Evolutionary conservation across 1,284 basidiomycete species (phyloP).

Genomic region (Leucoagaricus sp.): DNA sequence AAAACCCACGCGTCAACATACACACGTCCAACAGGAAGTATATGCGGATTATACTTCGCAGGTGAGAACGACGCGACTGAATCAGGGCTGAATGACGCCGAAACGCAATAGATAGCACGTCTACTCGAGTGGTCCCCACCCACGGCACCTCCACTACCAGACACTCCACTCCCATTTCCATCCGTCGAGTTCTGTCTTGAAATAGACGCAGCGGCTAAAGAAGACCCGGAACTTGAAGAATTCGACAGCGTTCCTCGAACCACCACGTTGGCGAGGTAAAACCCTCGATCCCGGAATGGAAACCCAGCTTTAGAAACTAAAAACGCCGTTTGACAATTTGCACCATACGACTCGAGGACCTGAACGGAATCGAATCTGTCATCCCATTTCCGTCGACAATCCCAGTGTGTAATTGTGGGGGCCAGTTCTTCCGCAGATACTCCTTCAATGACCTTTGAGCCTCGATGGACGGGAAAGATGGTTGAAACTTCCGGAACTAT

Average conservation of each 20-base stretch:
- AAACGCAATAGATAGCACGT: constrained; percentile 74
- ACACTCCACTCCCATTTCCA: constrained; percentile 26
- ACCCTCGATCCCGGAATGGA: constrained; percentile 89
- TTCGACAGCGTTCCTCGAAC: constrained; percentile 54
- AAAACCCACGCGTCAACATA: constrained; percentile 96
- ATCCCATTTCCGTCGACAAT: constrained; percentile 84
- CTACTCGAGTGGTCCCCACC: constrained; percentile 39
- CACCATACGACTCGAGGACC: constrained; percentile 81
- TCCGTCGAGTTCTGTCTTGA: constrained; percentile 32
- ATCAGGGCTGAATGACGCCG: constrained; percentile 73
- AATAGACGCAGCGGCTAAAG: constrained; percentile 20
- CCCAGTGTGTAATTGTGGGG: constrained; percentile 68
- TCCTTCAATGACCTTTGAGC: constrained; percentile 92
- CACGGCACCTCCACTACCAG: constrained; percentile 19
- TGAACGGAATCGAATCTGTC: constrained; percentile 74
- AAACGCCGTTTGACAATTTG: constrained; percentile 72
- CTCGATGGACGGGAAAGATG: constrained; percentile 84
- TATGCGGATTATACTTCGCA: constrained; percentile 78
- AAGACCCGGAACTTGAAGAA: not conserved
- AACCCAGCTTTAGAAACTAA: constrained; percentile 77
- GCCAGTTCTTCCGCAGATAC: constrained; percentile 92
- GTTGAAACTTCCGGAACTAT: constrained; percentile 78
- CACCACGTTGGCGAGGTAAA: constrained; percentile 78
- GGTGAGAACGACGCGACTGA: constrained; percentile 58
- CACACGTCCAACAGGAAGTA: constrained; percentile 78